phyloP scores from a whole-genome alignment of 1,284 basidiomycete genomes.

The Ustilago curta region DNA sequence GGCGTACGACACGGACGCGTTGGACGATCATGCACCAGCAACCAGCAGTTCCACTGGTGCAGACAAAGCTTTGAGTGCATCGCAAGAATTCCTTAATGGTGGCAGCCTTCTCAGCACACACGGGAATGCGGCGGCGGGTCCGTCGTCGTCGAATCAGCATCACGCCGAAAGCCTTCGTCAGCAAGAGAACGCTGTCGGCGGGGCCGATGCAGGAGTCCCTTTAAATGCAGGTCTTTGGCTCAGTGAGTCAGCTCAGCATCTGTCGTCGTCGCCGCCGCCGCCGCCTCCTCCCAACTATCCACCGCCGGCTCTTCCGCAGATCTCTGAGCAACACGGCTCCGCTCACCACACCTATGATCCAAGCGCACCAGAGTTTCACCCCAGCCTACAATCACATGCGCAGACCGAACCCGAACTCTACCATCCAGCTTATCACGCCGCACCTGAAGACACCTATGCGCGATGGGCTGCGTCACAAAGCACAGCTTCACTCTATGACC shows the following conservation, averaged over 20 bases:
- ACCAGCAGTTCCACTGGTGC: neutral
- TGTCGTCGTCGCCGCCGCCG: neutral
- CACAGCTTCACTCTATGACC: slow-evolving; percentile 5
- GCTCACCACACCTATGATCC: slow-evolving; percentile 25
- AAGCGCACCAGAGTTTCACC: slow-evolving; percentile 26
- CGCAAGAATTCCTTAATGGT: slow-evolving; percentile 2
- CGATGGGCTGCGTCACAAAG: neutral
- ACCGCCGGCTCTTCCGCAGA: slow-evolving; percentile 18
- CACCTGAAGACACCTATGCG: neutral
- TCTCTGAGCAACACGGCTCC: slow-evolving; percentile 4
- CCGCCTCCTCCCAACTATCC: slow-evolving; percentile 20
- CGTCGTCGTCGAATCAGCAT: slow-evolving; percentile 9
- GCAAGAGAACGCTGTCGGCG: neutral
- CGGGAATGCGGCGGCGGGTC: slow-evolving; percentile 5
- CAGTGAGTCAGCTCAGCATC: slow-evolving; percentile 3
- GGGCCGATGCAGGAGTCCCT: neutral
- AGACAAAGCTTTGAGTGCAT: neutral
- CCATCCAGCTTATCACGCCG: slow-evolving; percentile 5
- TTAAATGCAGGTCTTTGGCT: slow-evolving; percentile 9
- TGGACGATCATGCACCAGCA: neutral
- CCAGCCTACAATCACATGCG: slow-evolving; percentile 8
- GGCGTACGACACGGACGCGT: slow-evolving; percentile 28
- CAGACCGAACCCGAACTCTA: slow-evolving; percentile 12
- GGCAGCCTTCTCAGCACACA: neutral
- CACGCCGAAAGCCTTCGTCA: neutral